Evolutionary conservation across 345 rosid genomes (phyloP), one percentile per base, ranked within the genome.

Genomic region (Erucastrum elatum): DNA sequence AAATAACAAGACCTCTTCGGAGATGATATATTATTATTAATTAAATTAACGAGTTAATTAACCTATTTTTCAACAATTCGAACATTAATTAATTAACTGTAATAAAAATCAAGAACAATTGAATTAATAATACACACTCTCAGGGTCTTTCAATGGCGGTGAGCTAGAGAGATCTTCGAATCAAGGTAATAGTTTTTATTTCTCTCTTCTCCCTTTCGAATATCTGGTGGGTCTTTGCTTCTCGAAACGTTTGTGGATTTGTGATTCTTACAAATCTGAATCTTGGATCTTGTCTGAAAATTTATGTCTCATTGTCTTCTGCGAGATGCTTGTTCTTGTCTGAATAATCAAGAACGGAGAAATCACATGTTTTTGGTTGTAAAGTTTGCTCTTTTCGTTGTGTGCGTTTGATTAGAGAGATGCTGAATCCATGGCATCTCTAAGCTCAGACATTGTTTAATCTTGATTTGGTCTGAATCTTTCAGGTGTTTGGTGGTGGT

Each of bases 401-500:
- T 21, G 21, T 21, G 21, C 21, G 21, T 21, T n/a, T 21, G 21
- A 21, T 21, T 34, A 34, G 37, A 34, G 6, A 5, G 6, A 34
- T 37, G 59, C 16, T 37, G 59, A 64, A 63, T 68, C n/a, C n/a
- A 44, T 29, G 4, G 17, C 25, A 30, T 61, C 7, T 4, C 0
- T 39, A 46, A 76, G 35, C 63, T 49, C 34, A 29, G 72, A 58
- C 63, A 66, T 17, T 3, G 31, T 29, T 15, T 8, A 59, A 46
- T 72, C 74, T 25, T 67, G 49, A 15, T 46, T 34, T 74, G 34
- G 58, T 59, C 7, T 68, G 66, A 16, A 5, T 33, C 64, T 80
- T n/a, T 55, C 68, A 75, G 83, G 83, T 75, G 83, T 56, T 46
- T 39, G 59, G 66, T 85, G n/a, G n/a, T n/a, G n/a, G n/a, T n/a